Evolutionary conservation across 139 green algal species (phyloP).

Genomic region (Coelastrella sp.): DNA sequence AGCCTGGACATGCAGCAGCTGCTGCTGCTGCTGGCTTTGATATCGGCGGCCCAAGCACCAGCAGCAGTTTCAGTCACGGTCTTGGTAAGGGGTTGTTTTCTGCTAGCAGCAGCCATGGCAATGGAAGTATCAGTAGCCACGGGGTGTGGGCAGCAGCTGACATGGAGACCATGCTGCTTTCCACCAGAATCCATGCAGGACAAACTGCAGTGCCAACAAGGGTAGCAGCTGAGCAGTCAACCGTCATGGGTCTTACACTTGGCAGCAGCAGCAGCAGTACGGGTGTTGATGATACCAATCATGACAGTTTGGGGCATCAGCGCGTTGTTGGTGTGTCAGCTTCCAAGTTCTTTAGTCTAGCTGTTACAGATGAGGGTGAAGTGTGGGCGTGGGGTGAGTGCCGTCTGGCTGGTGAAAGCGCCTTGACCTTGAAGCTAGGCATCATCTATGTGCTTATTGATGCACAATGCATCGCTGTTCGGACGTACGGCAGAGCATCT

Average conservation of each 20-base stretch:
- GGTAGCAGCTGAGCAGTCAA: background rate
- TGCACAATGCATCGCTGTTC: too few relatives aligned
- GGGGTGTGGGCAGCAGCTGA: background rate
- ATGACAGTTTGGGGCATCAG: background rate
- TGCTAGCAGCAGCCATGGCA: background rate
- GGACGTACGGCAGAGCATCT: too few relatives aligned
- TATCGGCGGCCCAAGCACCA: background rate
- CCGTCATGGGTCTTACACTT: background rate
- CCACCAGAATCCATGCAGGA: background rate
- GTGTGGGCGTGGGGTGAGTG: constrained; percentile 68
- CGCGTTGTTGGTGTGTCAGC: constrained; percentile 55
- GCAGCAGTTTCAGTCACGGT: background rate
- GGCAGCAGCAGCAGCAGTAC: background rate
- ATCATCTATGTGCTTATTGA: too few relatives aligned
- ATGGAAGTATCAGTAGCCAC: background rate
- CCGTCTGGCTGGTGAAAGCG: too few relatives aligned
- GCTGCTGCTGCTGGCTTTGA: background rate
- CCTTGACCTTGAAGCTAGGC: too few relatives aligned
- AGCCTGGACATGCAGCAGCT: background rate
- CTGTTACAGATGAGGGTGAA: constrained; percentile 57
- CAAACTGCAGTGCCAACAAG: background rate
- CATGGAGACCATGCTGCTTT: background rate
- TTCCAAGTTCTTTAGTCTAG: constrained; percentile 62
- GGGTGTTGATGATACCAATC: background rate
- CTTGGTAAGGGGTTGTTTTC: background rate